Percentiles rank a stretch among this genome's conserved stretches.
Conservation (phyloP, 345 rosid genomes). For the Aquilaria sinensis region DNA sequence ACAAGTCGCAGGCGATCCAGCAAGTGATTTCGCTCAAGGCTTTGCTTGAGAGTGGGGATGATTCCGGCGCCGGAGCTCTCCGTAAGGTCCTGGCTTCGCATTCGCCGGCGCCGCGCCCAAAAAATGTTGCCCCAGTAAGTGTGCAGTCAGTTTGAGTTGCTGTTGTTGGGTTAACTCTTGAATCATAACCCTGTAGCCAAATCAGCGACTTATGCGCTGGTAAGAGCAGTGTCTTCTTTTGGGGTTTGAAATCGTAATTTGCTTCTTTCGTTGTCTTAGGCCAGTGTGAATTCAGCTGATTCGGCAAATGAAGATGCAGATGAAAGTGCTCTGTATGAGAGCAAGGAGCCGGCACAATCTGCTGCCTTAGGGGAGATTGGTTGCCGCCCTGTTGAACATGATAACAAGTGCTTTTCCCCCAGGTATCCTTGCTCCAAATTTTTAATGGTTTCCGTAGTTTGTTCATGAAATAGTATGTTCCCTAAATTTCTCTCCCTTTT, state of each 20-base stretch:
- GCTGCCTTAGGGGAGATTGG: slow-evolving; percentile 23
- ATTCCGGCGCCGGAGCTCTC: slow-evolving; percentile 64
- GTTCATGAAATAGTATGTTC: too few species aligned
- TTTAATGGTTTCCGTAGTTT: not conserved
- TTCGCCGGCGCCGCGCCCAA: slow-evolving; percentile 20
- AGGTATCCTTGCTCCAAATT: slow-evolving; percentile 28
- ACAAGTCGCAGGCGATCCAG: slow-evolving; percentile 98
- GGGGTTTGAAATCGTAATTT: not conserved
- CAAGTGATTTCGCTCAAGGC: slow-evolving; percentile 90
- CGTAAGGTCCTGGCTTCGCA: slow-evolving; percentile 52
- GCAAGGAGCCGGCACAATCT: slow-evolving; percentile 35
- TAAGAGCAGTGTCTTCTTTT: too few species aligned
- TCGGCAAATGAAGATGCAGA: slow-evolving; percentile 48
- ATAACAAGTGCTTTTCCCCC: slow-evolving; percentile 35
- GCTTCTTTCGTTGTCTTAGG: slow-evolving; percentile 24
- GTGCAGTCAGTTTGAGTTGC: not conserved
- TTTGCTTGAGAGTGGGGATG: slow-evolving; percentile 55
- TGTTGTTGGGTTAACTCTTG: not conserved
- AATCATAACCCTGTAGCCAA: not conserved
- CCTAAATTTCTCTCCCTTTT: too few species aligned
- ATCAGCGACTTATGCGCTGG: too few species aligned
- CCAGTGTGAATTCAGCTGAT: slow-evolving; percentile 37
- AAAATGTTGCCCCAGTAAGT: slow-evolving; percentile 38
- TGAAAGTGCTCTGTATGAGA: slow-evolving; percentile 27
- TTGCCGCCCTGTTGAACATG: slow-evolving; percentile 35